Percentiles rank a stretch among this genome's conserved stretches.
phyloP scores from a whole-genome alignment of 306 rosid genomes.

The Prunus davidiana region DNA sequence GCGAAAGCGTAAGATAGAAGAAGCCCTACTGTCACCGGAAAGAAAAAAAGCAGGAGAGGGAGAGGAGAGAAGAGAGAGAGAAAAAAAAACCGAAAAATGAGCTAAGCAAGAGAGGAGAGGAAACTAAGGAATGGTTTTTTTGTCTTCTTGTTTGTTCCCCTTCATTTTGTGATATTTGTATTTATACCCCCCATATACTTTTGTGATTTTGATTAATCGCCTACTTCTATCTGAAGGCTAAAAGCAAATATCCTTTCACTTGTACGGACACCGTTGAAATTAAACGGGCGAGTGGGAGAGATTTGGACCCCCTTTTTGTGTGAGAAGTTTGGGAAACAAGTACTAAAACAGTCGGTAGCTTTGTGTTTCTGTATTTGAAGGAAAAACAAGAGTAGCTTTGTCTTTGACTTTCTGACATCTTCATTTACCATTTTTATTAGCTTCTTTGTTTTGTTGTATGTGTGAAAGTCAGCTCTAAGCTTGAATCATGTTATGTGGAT shows the following conservation, averaged over 20 bases:
- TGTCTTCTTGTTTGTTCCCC: constrained; percentile 25
- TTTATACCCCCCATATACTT: background rate
- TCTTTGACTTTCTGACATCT: background rate
- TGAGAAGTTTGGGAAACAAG: too few relatives aligned
- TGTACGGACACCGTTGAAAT: background rate
- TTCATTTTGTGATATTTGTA: constrained; percentile 8
- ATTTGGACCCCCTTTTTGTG: too few relatives aligned
- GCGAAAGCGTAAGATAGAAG: constrained; percentile 28
- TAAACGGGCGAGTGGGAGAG: too few relatives aligned
- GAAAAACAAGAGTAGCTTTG: background rate
- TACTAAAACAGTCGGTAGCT: too few relatives aligned
- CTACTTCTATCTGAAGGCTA: background rate
- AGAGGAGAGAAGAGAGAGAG: background rate
- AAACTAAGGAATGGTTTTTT: constrained; percentile 21
- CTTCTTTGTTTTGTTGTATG: too few relatives aligned
- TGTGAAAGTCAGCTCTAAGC: too few relatives aligned
- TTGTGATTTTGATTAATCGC: background rate
- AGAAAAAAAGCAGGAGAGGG: constrained; percentile 19
- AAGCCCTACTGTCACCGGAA: constrained; percentile 50
- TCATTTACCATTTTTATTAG: background rate
- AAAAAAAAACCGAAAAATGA: constrained; percentile 16
- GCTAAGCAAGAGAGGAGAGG: constrained; percentile 22
- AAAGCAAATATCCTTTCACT: background rate
- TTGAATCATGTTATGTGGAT: too few relatives aligned
- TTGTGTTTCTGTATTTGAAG: background rate